Evolutionary conservation across 768 basidiomycete species (phyloP).

Genomic region (Russula griseocarnosa): DNA sequence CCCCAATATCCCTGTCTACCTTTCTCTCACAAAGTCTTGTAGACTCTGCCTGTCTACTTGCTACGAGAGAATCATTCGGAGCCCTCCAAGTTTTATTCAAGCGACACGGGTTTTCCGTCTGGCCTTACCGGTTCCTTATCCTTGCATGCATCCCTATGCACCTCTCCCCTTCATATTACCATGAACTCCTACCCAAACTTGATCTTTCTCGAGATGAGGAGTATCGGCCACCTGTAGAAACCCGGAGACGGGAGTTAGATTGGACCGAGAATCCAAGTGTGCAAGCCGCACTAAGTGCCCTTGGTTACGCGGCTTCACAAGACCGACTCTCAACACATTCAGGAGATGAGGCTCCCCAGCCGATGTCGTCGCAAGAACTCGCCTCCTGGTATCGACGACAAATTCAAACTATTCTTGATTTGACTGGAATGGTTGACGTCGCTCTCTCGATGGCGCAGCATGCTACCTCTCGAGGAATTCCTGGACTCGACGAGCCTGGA

Average conservation of each 20-base stretch:
- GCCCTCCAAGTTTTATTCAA: constrained; percentile 56
- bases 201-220: constrained; percentile 50
- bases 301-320: constrained; percentile 24
- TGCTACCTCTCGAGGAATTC: constrained; percentile 75
- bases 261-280: constrained; percentile 53
- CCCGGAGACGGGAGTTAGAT: constrained; percentile 55
- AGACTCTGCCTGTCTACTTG: constrained; percentile 59
- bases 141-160: constrained; percentile 74
- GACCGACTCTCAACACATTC: not conserved
- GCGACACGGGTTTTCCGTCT: constrained; percentile 55
- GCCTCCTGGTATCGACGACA: constrained; percentile 71
- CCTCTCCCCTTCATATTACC: constrained; percentile 57
- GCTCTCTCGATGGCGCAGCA: constrained; percentile 81
- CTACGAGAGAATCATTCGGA: constrained; percentile 54
- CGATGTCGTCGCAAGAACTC: constrained; percentile 50
- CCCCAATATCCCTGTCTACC: constrained; percentile 50
- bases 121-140: constrained; percentile 65
- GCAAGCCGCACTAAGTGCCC: constrained; percentile 40
- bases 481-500: constrained; percentile 76
- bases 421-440: constrained; percentile 71
- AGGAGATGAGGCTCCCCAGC: constrained; percentile 29
- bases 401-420: constrained; percentile 55
- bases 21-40: constrained; percentile 63
- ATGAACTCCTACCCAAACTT: constrained; percentile 58
- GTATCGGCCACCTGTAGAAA: constrained; percentile 31